A percentile compares a stretch with the other conserved stretches of the same genome.
phyloP scores from a whole-genome alignment of 345 rosid genomes.

The Euphorbia pulcherrima region DNA sequence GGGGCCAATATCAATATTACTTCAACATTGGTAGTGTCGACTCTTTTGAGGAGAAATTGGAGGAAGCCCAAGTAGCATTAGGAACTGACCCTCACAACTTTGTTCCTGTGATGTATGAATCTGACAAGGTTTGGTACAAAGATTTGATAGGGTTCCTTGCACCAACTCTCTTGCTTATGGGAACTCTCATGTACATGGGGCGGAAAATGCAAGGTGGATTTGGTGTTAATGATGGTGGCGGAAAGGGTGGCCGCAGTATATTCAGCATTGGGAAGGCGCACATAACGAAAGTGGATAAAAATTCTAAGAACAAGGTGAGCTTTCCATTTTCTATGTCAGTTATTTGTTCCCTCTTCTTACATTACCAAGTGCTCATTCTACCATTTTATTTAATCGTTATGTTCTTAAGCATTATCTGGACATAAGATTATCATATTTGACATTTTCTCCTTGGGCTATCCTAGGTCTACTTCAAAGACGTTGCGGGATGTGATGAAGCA shows the following conservation, averaged over 20 bases:
- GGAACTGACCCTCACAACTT: conserved; percentile 69
- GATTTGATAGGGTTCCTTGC: conserved; percentile 66
- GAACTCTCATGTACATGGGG: conserved; percentile 61
- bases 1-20: conserved; percentile 71
- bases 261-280: conserved; percentile 94
- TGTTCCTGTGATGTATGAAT: conserved; percentile 72
- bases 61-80: conserved; percentile 85
- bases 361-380: background rate
- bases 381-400: background rate
- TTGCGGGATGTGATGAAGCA: conserved; percentile 98
- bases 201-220: conserved; percentile 83
- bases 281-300: conserved; percentile 76
- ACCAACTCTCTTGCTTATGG: conserved; percentile 77
- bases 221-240: conserved; percentile 80
- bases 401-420: background rate
- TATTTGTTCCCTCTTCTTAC: too few species aligned
- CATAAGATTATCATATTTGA: background rate
- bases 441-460: conserved; percentile 12
- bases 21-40: conserved; percentile 94
- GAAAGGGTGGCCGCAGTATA: conserved; percentile 79
- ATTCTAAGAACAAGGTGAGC: conserved; percentile 81
- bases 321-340: background rate
- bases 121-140: conserved; percentile 74
- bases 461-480: conserved; percentile 85
- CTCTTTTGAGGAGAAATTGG: conserved; percentile 87